Percentiles rank a stretch among this genome's conserved stretches.
phyloP scores from a whole-genome alignment of 1,284 basidiomycete species.

The Ustilago sp. region DNA sequence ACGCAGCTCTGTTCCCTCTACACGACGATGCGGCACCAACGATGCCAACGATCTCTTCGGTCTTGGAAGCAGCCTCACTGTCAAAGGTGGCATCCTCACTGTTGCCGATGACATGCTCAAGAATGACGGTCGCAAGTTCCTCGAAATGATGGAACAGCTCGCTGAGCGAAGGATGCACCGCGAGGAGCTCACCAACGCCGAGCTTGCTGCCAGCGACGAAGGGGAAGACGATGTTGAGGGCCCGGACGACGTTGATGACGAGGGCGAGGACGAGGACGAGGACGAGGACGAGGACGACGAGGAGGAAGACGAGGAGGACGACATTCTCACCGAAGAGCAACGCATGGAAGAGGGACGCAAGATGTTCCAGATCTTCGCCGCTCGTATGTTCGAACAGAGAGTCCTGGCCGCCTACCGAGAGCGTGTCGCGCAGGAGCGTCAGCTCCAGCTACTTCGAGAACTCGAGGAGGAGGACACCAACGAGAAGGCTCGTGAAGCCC shows the following conservation, averaged over 20 bases:
- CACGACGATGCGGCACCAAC: slow-evolving; percentile 35
- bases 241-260: slow-evolving; percentile 62
- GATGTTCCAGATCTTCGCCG: slow-evolving; percentile 99
- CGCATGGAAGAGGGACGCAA: slow-evolving; percentile 98
- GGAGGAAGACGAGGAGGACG: slow-evolving; percentile 73
- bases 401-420: slow-evolving; percentile 92
- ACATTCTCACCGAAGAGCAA: slow-evolving; percentile 75
- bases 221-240: slow-evolving; percentile 43
- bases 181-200: slow-evolving; percentile 76
- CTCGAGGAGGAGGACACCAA: slow-evolving; percentile 88
- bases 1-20: slow-evolving; percentile 32
- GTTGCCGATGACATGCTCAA: slow-evolving; percentile 98
- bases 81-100: slow-evolving; percentile 94
- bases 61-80: slow-evolving; percentile 81
- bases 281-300: slow-evolving; percentile 73
- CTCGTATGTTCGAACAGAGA: slow-evolving; percentile 98
- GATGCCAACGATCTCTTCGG: slow-evolving; percentile 78
- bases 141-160: slow-evolving; percentile 99
- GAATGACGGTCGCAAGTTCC: slow-evolving; percentile 97
- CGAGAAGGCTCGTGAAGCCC: slow-evolving; percentile 85
- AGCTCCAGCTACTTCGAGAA: slow-evolving; percentile 85
- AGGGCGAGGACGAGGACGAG: slow-evolving; percentile 47
- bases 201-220: slow-evolving; percentile 72
- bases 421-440: slow-evolving; percentile 86
- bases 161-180: slow-evolving; percentile 92